These are phyloP conservation scores for Lepidium didymum DNA, from an alignment of 345 rosid species.

Conservation along the genomic window DNA sequence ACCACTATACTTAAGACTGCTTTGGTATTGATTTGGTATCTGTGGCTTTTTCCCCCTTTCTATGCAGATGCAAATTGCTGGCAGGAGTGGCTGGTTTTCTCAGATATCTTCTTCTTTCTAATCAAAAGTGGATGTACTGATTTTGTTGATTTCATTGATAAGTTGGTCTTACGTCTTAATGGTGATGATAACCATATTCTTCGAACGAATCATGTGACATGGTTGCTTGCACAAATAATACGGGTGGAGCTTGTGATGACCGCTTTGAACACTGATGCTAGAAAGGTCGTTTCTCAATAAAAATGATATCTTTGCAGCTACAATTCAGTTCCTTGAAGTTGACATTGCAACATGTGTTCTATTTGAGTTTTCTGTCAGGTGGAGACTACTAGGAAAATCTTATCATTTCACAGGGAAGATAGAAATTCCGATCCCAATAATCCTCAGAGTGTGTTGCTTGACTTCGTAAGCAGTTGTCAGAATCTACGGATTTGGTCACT, in stretches of 20 bases:
- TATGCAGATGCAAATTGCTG: conserved; percentile 89
- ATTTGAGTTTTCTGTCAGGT: conserved; percentile 45
- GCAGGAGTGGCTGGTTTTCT: conserved; percentile 99
- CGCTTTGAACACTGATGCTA: conserved; percentile 71
- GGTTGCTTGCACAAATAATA: conserved; percentile 89
- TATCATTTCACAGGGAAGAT: conserved; percentile 94
- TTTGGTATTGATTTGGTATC: conserved; percentile 22
- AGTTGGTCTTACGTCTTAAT: conserved; percentile 66
- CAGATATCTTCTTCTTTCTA: conserved; percentile 81
- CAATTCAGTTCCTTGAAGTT: background rate
- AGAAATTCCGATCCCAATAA: conserved; percentile 80
- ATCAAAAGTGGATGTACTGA: conserved; percentile 91
- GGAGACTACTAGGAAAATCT: conserved; percentile 81
- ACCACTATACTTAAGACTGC: background rate
- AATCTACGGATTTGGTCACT: conserved; percentile 91
- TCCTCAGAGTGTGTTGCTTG: conserved; percentile 92
- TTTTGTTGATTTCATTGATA: conserved; percentile 95
- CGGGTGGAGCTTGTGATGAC: conserved; percentile 74
- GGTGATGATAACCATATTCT: conserved; percentile 70
- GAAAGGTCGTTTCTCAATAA: conserved; percentile 53
- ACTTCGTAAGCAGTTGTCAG: conserved; percentile 96
- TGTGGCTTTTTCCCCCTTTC: conserved; percentile 12
- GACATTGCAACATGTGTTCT: conserved; percentile 24
- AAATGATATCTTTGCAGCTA: conserved; percentile 1
- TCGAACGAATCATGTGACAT: conserved; percentile 95